Evolutionary conservation across 345 rosid species (phyloP).

Genomic region (Turritis glabra): DNA sequence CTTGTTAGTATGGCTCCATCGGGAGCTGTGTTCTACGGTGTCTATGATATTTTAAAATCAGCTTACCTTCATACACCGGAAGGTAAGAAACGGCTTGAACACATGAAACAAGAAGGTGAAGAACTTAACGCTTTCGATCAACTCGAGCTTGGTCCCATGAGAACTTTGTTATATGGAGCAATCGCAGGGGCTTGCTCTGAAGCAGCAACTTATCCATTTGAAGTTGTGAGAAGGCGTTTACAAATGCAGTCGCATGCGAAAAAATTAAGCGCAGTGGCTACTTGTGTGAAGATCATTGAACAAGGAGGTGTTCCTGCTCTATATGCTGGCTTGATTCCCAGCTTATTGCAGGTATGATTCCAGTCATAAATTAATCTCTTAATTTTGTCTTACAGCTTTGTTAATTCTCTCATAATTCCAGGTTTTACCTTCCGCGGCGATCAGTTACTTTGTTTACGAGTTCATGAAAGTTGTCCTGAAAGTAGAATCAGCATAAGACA

Average conservation of each 20-base stretch:
- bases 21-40: slow-evolving; percentile 76
- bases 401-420: slow-evolving; percentile 37
- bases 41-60: slow-evolving; percentile 65
- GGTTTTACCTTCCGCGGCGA: slow-evolving; percentile 89
- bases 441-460: slow-evolving; percentile 83
- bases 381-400: neutral
- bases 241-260: slow-evolving; percentile 64
- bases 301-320: slow-evolving; percentile 72
- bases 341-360: slow-evolving; percentile 63
- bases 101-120: slow-evolving; percentile 53
- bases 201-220: slow-evolving; percentile 78
- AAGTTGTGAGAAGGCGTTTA: slow-evolving; percentile 71
- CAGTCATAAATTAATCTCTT: neutral
- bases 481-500: slow-evolving; percentile 54
- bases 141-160: slow-evolving; percentile 74
- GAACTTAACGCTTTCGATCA: slow-evolving; percentile 66
- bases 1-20: slow-evolving; percentile 74
- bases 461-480: slow-evolving; percentile 80
- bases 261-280: slow-evolving; percentile 59
- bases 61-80: slow-evolving; percentile 64
- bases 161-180: slow-evolving; percentile 73
- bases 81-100: slow-evolving; percentile 62
- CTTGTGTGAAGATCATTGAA: slow-evolving; percentile 59
- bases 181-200: slow-evolving; percentile 80
- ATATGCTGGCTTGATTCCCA: slow-evolving; percentile 71